phyloP scores from a whole-genome alignment of 202 grass and related monocot genomes.

The Zizania palustris region DNA sequence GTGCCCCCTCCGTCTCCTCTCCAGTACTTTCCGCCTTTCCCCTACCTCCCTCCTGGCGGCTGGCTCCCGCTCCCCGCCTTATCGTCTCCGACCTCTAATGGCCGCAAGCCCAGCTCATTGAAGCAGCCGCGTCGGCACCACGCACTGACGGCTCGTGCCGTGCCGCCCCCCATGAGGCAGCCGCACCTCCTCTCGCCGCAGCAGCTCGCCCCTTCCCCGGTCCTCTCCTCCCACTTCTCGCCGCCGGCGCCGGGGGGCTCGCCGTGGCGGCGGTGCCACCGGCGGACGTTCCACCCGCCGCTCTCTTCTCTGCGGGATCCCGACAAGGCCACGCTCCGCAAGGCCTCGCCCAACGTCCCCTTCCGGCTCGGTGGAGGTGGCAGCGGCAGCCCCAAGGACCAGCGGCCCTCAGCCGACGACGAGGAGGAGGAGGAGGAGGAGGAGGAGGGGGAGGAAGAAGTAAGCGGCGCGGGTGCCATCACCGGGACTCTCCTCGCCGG shows the following conservation, averaged over 20 bases:
- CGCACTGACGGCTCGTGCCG: conserved; percentile 21
- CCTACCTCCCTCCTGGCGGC: conserved; percentile 6
- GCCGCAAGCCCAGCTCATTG: conserved; percentile 42
- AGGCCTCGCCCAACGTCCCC: conserved; percentile 75
- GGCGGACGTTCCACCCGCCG: conserved; percentile 47
- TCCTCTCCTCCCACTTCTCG: conserved; percentile 66
- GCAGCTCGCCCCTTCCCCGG: conserved; percentile 34
- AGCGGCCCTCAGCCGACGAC: conserved; percentile 36
- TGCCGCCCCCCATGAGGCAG: conserved; percentile 54
- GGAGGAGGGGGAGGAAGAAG: neutral
- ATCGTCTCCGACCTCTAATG: conserved; percentile 55
- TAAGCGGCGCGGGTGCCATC: conserved; percentile 40
- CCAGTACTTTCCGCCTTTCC: neutral
- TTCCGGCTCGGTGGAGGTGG: conserved; percentile 59
- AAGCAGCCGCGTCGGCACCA: conserved; percentile 26
- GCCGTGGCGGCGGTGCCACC: conserved; percentile 49
- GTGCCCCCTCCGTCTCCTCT: neutral
- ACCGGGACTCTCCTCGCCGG: conserved; percentile 83
- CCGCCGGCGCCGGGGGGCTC: conserved; percentile 47
- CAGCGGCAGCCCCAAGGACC: conserved; percentile 41
- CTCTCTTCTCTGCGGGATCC: conserved; percentile 68
- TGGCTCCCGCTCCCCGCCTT: conserved; percentile 8
- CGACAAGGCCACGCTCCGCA: conserved; percentile 75
- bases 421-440: conserved; percentile 33
- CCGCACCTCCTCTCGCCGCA: conserved; percentile 55